phyloP scores from a whole-genome alignment of 495 filamentous ascomycete genomes.

The Echria macrotheca region DNA sequence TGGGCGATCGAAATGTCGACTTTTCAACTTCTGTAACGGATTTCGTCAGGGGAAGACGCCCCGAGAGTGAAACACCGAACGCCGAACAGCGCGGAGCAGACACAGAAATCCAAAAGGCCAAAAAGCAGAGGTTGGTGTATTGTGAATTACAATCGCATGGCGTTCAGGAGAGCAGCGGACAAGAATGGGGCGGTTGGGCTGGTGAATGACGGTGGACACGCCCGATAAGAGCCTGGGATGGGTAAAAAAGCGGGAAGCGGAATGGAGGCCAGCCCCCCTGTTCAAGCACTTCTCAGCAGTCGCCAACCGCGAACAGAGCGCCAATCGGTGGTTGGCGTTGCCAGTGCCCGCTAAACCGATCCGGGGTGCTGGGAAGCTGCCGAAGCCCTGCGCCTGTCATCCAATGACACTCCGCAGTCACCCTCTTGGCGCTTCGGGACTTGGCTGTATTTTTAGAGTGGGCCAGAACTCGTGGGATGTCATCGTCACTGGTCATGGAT shows the following conservation, averaged over 20 bases:
- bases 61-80: background rate
- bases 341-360: slow-evolving; percentile 17
- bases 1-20: slow-evolving; percentile 7
- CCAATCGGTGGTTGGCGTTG: background rate
- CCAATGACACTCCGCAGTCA: background rate
- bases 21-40: background rate
- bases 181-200: slow-evolving; percentile 7
- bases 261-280: background rate
- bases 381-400: background rate
- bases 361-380: slow-evolving; percentile 15
- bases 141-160: background rate
- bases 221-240: too few species aligned
- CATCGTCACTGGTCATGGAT: too few species aligned
- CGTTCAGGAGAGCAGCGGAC: background rate
- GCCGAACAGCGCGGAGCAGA: background rate
- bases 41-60: background rate
- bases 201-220: slow-evolving; percentile 10
- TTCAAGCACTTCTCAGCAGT: background rate
- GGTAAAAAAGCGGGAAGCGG: slow-evolving; percentile 5
- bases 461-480: too few species aligned
- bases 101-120: slow-evolving; percentile 6
- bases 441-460: slow-evolving; percentile 7
- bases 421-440: background rate
- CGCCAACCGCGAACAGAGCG: background rate
- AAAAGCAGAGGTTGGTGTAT: slow-evolving; percentile 7